A percentile compares a stretch with the other conserved stretches of the same genome.
Conservation (phyloP, 2,329 filamentous ascomycete species). For the Dendrostoma leiphaemia region DNA sequence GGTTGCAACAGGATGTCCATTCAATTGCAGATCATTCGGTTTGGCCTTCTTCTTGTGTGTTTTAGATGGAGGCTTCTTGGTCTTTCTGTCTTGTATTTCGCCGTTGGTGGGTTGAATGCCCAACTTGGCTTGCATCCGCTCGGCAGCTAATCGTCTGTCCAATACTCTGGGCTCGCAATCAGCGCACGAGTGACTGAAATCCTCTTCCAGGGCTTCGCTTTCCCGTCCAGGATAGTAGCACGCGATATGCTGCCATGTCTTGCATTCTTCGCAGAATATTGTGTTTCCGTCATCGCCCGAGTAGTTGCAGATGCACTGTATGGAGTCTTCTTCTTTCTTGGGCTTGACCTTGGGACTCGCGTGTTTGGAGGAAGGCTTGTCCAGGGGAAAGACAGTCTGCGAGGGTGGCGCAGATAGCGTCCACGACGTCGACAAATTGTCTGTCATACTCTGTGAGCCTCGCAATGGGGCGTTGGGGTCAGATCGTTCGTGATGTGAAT, state of each 20-base stretch:
- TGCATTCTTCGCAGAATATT: constrained; percentile 92
- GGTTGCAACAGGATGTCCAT: constrained; percentile 61
- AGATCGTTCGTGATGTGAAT: constrained; percentile 39
- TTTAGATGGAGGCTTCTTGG: constrained; percentile 63
- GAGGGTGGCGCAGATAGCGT: constrained; percentile 56
- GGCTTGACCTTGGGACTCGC: constrained; percentile 48
- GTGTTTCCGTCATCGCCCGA: constrained; percentile 96
- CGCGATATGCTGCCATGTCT: constrained; percentile 97
- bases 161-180: constrained; percentile 80
- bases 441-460: constrained; percentile 61
- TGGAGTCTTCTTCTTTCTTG: constrained; percentile 74
- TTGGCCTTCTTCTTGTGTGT: constrained; percentile 25
- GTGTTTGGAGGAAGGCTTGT: constrained; percentile 35
- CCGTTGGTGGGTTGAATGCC: constrained; percentile 38
- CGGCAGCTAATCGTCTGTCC: constrained; percentile 71
- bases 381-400: constrained; percentile 45
- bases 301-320: constrained; percentile 96
- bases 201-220: constrained; percentile 63
- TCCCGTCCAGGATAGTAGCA: constrained; percentile 84
- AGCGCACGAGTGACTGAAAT: constrained; percentile 80
- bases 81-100: constrained; percentile 63
- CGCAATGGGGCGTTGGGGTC: constrained; percentile 36
- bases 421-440: constrained; percentile 52
- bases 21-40: constrained; percentile 49
- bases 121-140: constrained; percentile 65